Evolutionary conservation across 2,329 filamentous ascomycete species (phyloP).

Genomic region (Ophiocordyceps camponoti-saundersi): DNA sequence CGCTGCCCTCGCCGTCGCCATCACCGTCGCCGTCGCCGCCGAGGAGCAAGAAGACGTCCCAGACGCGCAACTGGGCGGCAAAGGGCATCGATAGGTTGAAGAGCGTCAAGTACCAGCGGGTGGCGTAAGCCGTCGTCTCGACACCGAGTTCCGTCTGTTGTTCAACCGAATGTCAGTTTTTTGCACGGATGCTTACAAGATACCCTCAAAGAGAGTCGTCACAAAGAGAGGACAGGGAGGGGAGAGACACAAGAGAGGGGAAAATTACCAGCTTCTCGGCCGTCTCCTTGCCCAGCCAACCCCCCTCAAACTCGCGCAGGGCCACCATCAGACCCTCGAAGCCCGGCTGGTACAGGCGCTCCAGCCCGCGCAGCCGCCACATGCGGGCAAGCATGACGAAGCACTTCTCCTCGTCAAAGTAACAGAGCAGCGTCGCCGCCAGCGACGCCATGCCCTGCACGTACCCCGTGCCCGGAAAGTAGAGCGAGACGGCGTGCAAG

Average conservation of each 20-base stretch:
- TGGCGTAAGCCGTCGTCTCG: constrained; percentile 82
- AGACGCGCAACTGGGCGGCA: constrained; percentile 80
- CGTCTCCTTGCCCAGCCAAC: constrained; percentile 76
- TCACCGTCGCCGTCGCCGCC: constrained; percentile 23
- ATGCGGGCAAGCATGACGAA: constrained; percentile 96
- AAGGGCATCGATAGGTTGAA: constrained; percentile 98
- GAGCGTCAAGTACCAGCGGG: constrained; percentile 89
- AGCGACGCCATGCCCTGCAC: constrained; percentile 96
- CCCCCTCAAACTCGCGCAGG: constrained; percentile 65
- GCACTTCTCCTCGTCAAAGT: constrained; percentile 86
- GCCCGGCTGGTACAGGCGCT: constrained; percentile 65
- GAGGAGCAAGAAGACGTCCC: constrained; percentile 94
- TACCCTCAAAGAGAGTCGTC: too few species aligned
- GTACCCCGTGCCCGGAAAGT: constrained; percentile 83
- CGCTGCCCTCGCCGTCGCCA: constrained; percentile 13
- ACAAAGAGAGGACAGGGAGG: too few species aligned
- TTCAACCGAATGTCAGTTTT: too few species aligned
- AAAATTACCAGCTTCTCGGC: constrained; percentile 57
- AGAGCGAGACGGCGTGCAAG: constrained; percentile 77
- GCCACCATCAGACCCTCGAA: constrained; percentile 80
- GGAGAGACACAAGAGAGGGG: too few species aligned
- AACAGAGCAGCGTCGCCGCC: constrained; percentile 82
- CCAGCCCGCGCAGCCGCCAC: constrained; percentile 77
- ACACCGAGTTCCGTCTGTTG: constrained; percentile 60
- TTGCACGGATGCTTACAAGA: too few species aligned